Conservation (phyloP, 352 stramenopile species). For the Plasmopara halstedii region DNA sequence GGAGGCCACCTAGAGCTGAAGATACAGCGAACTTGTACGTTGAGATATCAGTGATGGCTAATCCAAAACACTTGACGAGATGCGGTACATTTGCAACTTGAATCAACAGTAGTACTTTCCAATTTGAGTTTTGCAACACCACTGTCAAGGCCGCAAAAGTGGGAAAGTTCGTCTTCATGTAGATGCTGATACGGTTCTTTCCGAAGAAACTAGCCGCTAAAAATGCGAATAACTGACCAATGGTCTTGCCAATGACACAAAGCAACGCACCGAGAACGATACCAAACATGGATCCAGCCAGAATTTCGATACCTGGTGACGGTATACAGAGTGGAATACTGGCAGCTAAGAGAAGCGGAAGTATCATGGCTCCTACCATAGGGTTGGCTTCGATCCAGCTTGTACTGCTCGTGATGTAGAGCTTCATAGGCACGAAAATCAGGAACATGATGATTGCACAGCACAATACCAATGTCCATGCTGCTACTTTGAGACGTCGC, state of each 20-base stretch:
- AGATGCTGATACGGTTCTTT: slow-evolving; percentile 35
- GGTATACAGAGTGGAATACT: slow-evolving; percentile 60
- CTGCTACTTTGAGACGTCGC: slow-evolving; percentile 22
- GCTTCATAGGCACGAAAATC: slow-evolving; percentile 37
- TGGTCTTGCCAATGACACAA: slow-evolving; percentile 54
- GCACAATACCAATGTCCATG: slow-evolving; percentile 7
- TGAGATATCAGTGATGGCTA: slow-evolving; percentile 57
- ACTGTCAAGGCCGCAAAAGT: slow-evolving; percentile 36
- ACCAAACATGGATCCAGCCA: slow-evolving; percentile 58
- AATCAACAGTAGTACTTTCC: slow-evolving; percentile 63
- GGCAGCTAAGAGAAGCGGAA: slow-evolving; percentile 46
- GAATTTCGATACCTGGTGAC: slow-evolving; percentile 55
- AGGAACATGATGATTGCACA: slow-evolving; percentile 15
- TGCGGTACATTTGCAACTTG: slow-evolving; percentile 69
- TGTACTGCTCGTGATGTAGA: slow-evolving; percentile 20
- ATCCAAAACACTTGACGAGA: slow-evolving; percentile 65
- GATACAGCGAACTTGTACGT: slow-evolving; percentile 46
- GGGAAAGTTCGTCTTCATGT: slow-evolving; percentile 55
- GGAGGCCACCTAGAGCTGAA: slow-evolving; percentile 43
- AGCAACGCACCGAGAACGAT: slow-evolving; percentile 37
- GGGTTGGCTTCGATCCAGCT: slow-evolving; percentile 46
- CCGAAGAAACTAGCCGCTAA: slow-evolving; percentile 47
- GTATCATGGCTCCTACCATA: slow-evolving; percentile 32
- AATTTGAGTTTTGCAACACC: slow-evolving; percentile 53
- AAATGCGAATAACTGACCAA: slow-evolving; percentile 57